These are phyloP conservation scores for Cercospora beticola DNA, from an alignment of 2,329 filamentous ascomycete species.

Conservation along the genomic window DNA sequence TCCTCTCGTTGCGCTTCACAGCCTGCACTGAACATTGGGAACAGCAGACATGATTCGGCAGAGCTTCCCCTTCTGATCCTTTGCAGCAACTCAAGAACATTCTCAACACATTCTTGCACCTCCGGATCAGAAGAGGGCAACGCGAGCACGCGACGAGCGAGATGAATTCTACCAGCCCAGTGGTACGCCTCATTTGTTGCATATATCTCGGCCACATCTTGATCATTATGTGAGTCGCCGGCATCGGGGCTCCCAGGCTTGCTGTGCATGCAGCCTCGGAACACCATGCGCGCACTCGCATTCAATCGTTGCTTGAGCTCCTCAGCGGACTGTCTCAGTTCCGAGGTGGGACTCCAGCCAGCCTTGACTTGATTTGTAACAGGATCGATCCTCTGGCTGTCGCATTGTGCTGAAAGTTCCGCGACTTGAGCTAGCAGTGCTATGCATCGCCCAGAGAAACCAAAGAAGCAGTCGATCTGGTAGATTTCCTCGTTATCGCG, in stretches of 20 bases:
- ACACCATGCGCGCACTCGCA: slow-evolving; percentile 49
- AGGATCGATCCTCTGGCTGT: slow-evolving; percentile 61
- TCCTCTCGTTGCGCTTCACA: slow-evolving; percentile 64
- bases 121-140: slow-evolving; percentile 57
- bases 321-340: slow-evolving; percentile 58
- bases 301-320: slow-evolving; percentile 62
- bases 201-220: slow-evolving; percentile 63
- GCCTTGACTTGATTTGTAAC: slow-evolving; percentile 49
- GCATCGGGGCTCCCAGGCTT: slow-evolving; percentile 41
- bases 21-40: slow-evolving; percentile 80
- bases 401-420: slow-evolving; percentile 67
- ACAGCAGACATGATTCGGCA: slow-evolving; percentile 72
- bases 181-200: slow-evolving; percentile 78
- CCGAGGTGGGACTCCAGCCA: slow-evolving; percentile 59
- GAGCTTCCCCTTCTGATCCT: slow-evolving; percentile 65
- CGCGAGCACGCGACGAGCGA: slow-evolving; percentile 70
- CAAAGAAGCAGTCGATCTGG: slow-evolving; percentile 77
- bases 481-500: slow-evolving; percentile 44
- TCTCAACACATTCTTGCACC: slow-evolving; percentile 62
- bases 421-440: slow-evolving; percentile 70
- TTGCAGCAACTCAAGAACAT: slow-evolving; percentile 62
- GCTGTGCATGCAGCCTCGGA: slow-evolving; percentile 46
- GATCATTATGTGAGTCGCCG: slow-evolving; percentile 41
- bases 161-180: slow-evolving; percentile 73
- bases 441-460: slow-evolving; percentile 71